Evolutionary conservation across 2,329 filamentous ascomycete genomes (phyloP).

Genomic region (Chlorencoelia australis): DNA sequence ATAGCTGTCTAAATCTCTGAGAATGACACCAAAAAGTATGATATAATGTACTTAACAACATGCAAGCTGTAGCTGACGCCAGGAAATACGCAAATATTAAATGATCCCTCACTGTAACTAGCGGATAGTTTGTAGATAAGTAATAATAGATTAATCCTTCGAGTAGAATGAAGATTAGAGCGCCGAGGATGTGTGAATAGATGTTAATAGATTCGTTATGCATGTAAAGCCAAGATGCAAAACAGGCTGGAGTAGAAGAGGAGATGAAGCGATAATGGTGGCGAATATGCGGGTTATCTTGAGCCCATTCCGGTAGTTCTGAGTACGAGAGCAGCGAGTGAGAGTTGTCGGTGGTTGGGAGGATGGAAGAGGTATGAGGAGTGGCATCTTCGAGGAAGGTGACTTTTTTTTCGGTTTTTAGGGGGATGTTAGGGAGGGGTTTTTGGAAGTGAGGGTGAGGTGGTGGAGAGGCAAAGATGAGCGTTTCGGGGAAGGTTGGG

Average conservation of each 20-base stretch:
- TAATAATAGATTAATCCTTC: slow-evolving; percentile 25
- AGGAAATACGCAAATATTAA: slow-evolving; percentile 33
- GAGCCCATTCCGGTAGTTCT: slow-evolving; percentile 34
- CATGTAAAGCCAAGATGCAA: slow-evolving; percentile 32
- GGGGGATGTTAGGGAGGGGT: too few relatives aligned
- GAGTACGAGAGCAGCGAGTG: too few relatives aligned
- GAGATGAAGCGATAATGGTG: slow-evolving; percentile 35
- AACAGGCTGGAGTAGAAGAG: slow-evolving; percentile 28
- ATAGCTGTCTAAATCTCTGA: slow-evolving; percentile 25
- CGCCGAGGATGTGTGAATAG: slow-evolving; percentile 36
- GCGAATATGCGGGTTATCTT: slow-evolving; percentile 33
- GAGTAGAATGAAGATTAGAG: slow-evolving; percentile 27
- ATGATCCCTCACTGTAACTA: slow-evolving; percentile 27
- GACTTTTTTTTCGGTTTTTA: too few relatives aligned
- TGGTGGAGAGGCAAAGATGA: too few relatives aligned
- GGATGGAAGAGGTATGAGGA: too few relatives aligned
- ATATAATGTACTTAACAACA: slow-evolving; percentile 30
- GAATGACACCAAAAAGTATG: slow-evolving; percentile 34
- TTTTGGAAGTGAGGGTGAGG: too few relatives aligned
- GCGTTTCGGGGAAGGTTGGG: too few relatives aligned
- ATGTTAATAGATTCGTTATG: slow-evolving; percentile 37
- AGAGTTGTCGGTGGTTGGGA: too few relatives aligned
- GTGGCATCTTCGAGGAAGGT: too few relatives aligned
- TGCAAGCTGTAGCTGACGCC: slow-evolving; percentile 28
- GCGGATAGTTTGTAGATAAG: slow-evolving; percentile 25